Evolutionary conservation across 2,329 filamentous ascomycete genomes (phyloP), one percentile per base, ranked within the genome.

Genomic region (Sclerotinia sclerotiorum): DNA sequence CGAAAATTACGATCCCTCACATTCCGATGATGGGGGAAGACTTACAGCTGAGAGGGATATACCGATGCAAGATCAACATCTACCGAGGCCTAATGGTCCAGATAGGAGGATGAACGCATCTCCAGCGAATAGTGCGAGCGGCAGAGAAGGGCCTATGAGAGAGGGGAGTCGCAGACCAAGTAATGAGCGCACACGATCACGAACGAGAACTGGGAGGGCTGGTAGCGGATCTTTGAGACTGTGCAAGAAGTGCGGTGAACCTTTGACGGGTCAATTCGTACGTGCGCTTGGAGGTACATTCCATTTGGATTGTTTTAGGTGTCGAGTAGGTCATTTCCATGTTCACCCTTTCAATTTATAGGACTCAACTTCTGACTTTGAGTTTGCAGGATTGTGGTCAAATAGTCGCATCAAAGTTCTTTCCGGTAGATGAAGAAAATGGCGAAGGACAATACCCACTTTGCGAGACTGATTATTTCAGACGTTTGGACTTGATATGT

Each of bases 361-460:
- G 67, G 62, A 55, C 66, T 63, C 55, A 58, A 29, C 49, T 68
- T 70, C 68, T 72, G 70, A 70, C 62, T 63, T 73, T 77, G 69
- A 62, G 32, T 49, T 65, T 73, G 54, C 78, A 98, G 94, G 95
- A 99, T 79, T 99, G 95, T 77, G 93, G 92, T 73, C 91, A 97
- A 79, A 97, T 98, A 70, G 95, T 99, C 49, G 95, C 95, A 54
- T 97, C 94, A 65, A 99, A 99, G 77, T 99, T 99, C 85, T 99
- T 99, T 80, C 95, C 95, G 1, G 92, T 97, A 10, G 94, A 97
- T 73, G 92, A 97, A 74, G 93, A 96, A 75, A 88, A 93, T 73
- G 93, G 92, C 52, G 86, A 87, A 68, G 89, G 85, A 27, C 95
- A 97, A 79, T 98, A 97, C 78, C 95, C 95, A 11, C 87, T 99